Evolutionary conservation across 805 yeast species (phyloP), one percentile per base, ranked within the genome.

Genomic region (Candida verbasci): DNA sequence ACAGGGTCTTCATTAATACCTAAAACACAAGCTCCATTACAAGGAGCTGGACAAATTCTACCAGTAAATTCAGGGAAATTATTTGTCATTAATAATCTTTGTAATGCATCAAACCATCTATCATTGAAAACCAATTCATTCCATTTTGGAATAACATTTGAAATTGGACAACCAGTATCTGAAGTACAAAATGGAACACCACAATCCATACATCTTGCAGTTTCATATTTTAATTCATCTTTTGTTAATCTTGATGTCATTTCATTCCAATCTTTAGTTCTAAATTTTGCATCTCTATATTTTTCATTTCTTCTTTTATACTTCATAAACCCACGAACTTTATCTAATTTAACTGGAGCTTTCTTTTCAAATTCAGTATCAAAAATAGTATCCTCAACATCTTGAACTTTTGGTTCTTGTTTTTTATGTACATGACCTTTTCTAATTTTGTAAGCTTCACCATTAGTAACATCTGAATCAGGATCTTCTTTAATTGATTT

Each of bases 131-230:
- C 96, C 49, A 93, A 76, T 60, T 89, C 97, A 62, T 91, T 93
- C 91, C 96, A 93, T 66, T 91, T 89, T 45, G 98, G 98, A 70
- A 91, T 91, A 50, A 91, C 81, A 65, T 91, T 91, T 37, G 97
- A 88, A 48, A 91, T 84, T 37, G 98, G 98, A 70, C 98, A 91
- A 42, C 98, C 98, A 29, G 96, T 85, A 62, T 91, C 97, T 32
- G 95, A 83, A 55, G 91, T 94, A 73, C 98, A 91, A 78, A 91
- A 91, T 41, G 98, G 98, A 51, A 93, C 94, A 72, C 98, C 98
- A 73, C 98, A 91, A 66, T 91, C 97, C 95, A 93, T 91, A 75
- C 98, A 91, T 64, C 98, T 80, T 11, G 97, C 96, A 40, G 97
- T 86, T 70, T 91, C 97, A 58, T 74, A 77, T 58, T 80, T 77